phyloP scores from a whole-genome alignment of 75 land plant species.

The Cupressus sempervirens region DNA sequence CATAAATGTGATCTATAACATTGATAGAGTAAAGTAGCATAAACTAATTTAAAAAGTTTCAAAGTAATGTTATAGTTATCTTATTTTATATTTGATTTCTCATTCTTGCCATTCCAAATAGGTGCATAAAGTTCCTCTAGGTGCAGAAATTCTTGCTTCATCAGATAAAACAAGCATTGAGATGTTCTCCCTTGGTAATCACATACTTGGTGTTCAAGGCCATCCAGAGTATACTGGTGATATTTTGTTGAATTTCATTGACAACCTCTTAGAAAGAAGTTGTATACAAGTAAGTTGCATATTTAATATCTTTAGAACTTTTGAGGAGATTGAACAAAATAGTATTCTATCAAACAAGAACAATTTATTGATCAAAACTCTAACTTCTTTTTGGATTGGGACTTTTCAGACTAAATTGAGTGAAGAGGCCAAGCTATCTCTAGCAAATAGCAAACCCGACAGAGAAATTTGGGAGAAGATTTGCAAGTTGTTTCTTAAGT shows the following conservation, averaged over 20 bases:
- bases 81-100: not conserved
- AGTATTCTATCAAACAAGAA: not conserved
- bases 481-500: conserved; percentile 70
- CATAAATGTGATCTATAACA: too few relatives aligned
- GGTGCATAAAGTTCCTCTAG: conserved; percentile 58
- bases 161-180: conserved; percentile 63
- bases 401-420: not conserved
- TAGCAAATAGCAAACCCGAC: conserved; percentile 41
- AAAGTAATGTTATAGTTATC: not conserved
- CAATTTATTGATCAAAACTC: too few relatives aligned
- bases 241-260: conserved; percentile 57
- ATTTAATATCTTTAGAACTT: not conserved
- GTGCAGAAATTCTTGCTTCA: conserved; percentile 56
- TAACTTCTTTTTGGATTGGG: not conserved
- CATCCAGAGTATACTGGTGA: conserved; percentile 84
- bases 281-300: conserved; percentile 35
- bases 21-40: too few relatives aligned
- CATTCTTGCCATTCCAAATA: conserved; percentile 1
- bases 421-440: conserved; percentile 33
- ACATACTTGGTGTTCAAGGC: conserved; percentile 81
- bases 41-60: too few relatives aligned
- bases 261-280: conserved; percentile 24
- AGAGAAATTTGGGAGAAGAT: conserved; percentile 53
- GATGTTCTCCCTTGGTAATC: conserved; percentile 65
- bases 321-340: not conserved